phyloP scores from a whole-genome alignment of 257 asterid genomes.

The Nicotiana otophora region DNA sequence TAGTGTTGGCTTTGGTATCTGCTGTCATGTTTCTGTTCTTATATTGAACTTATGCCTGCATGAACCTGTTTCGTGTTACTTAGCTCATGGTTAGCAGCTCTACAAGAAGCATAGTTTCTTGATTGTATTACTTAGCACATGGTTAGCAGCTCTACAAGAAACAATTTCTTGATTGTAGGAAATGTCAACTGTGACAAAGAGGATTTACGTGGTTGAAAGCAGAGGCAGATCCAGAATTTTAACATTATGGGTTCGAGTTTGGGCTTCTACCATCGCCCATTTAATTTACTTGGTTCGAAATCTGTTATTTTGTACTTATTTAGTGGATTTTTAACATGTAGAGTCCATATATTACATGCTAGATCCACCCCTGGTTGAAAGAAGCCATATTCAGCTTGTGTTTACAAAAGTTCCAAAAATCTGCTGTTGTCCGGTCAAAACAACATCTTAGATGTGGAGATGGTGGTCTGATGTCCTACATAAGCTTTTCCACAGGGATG shows the following conservation, averaged over 20 bases:
- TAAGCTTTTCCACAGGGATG: not conserved
- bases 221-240: too few species aligned
- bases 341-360: too few species aligned
- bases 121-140: not conserved
- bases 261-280: too few species aligned
- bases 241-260: too few species aligned
- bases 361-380: not conserved
- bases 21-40: not conserved
- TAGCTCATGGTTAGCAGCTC: not conserved
- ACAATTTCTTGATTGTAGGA: not conserved
- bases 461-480: not conserved
- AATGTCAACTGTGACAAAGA: conserved; percentile 1
- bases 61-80: not conserved
- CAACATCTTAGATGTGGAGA: not conserved
- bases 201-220: not conserved
- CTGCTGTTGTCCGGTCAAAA: not conserved
- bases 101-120: not conserved
- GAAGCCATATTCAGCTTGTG: not conserved
- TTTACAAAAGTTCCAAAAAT: not conserved
- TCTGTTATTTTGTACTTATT: too few species aligned
- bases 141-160: not conserved
- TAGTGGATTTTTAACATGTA: too few species aligned
- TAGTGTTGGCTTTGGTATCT: not conserved
- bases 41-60: not conserved
- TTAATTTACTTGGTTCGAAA: too few species aligned